phyloP scores from a whole-genome alignment of 345 rosid species.

The Litchi chinensis region DNA sequence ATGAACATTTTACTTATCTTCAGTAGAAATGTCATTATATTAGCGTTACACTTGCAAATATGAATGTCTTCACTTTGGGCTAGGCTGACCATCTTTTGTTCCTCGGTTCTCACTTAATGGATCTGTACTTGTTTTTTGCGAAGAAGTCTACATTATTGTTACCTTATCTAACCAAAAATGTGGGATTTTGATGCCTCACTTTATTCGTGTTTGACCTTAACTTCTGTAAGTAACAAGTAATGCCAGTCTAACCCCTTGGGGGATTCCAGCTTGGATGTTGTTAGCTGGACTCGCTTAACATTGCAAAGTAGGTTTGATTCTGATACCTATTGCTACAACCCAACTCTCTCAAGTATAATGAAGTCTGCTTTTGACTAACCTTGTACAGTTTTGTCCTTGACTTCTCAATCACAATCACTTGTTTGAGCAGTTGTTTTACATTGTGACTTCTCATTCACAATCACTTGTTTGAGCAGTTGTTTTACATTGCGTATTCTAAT shows the following conservation, averaged over 20 bases:
- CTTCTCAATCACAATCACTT: neutral
- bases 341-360: neutral
- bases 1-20: slow-evolving; percentile 5
- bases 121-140: neutral
- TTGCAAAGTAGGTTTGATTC: neutral
- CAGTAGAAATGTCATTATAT: neutral
- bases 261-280: neutral
- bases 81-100: neutral
- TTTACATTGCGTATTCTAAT: neutral
- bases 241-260: neutral
- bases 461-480: neutral
- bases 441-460: neutral
- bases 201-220: neutral
- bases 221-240: neutral
- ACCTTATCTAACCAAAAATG: neutral
- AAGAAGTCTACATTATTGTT: neutral
- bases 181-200: neutral
- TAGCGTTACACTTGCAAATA: neutral
- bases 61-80: neutral
- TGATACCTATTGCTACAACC: neutral
- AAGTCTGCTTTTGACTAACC: neutral
- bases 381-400: neutral
- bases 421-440: neutral
- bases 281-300: neutral
- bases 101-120: neutral